A percentile compares a stretch with the other conserved stretches of the same genome.
These are phyloP conservation scores for Apiotrichum gracile DNA, from an alignment of 1,284 basidiomycete genomes.

Conservation along the genomic window DNA sequence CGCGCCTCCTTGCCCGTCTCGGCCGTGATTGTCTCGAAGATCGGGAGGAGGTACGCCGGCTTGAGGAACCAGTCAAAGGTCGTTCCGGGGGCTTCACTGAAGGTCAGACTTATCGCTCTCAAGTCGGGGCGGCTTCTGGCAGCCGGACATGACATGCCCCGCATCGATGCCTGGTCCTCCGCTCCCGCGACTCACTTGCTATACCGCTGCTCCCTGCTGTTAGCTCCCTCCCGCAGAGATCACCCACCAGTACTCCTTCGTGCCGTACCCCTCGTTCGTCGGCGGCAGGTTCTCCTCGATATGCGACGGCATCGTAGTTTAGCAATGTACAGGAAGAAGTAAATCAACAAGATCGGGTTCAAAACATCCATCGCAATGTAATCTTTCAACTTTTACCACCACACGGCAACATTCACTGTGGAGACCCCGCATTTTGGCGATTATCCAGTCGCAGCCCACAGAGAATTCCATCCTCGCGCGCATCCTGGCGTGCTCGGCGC, in stretches of 20 bases:
- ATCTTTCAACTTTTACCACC: conserved; percentile 8
- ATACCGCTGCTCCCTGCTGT: conserved; percentile 59
- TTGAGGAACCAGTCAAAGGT: conserved; percentile 64
- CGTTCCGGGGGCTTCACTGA: conserved; percentile 53
- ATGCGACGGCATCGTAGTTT: conserved; percentile 2
- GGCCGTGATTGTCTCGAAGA: conserved; percentile 34
- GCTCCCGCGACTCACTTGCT: conserved; percentile 52
- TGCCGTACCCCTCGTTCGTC: conserved; percentile 69
- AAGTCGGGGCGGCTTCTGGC: background rate
- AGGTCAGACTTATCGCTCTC: background rate
- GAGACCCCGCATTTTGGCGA: too few relatives aligned
- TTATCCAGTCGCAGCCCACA: too few relatives aligned
- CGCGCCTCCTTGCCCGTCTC: conserved; percentile 53
- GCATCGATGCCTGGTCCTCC: too few relatives aligned
- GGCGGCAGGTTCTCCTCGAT: conserved; percentile 53
- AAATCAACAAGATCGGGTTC: background rate
- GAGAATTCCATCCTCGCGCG: too few relatives aligned
- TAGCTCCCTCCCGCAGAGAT: conserved; percentile 24
- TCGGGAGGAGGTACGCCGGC: conserved; percentile 41
- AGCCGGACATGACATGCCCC: too few relatives aligned
- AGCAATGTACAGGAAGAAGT: background rate
- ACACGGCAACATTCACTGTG: too few relatives aligned
- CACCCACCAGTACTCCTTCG: conserved; percentile 65
- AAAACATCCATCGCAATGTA: background rate
- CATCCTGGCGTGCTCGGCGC: too few relatives aligned